A percentile compares a stretch with the other conserved stretches of the same genome.
Conservation (phyloP, 352 stramenopile genomes). For the Peronosclerospora sorghi region DNA sequence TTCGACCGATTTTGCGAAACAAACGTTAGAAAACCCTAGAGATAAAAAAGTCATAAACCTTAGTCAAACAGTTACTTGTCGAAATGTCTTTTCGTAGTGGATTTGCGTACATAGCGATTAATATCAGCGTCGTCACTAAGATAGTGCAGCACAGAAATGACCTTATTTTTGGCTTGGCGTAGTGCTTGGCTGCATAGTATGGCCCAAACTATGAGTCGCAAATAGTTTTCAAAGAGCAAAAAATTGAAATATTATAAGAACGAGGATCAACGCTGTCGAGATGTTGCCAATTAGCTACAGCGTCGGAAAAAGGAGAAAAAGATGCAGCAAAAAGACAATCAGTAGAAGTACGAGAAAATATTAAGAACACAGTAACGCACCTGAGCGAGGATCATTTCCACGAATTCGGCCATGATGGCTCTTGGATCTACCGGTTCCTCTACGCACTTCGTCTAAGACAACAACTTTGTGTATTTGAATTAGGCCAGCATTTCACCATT, state of each 20-base stretch:
- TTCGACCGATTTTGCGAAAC: constrained; percentile 70
- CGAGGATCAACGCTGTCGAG: constrained; percentile 73
- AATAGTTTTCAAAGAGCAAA: constrained; percentile 83
- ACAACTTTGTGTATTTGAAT: too few species aligned
- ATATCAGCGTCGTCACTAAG: constrained; percentile 76
- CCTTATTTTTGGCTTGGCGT: constrained; percentile 78
- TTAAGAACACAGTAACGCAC: constrained; percentile 16
- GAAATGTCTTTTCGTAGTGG: not conserved
- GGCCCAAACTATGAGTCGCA: constrained; percentile 79
- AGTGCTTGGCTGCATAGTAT: constrained; percentile 81
- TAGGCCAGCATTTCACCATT: too few species aligned
- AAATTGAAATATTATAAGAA: constrained; percentile 87
- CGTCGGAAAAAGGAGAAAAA: not conserved
- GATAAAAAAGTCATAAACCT: not conserved
- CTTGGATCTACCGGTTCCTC: too few species aligned
- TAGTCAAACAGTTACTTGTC: not conserved
- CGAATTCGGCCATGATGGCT: constrained; percentile 61
- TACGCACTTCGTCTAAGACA: too few species aligned
- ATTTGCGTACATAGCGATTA: constrained; percentile 36
- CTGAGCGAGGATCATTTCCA: constrained; percentile 78
- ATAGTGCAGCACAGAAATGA: constrained; percentile 70
- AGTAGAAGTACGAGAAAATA: not conserved
- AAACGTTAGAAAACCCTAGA: constrained; percentile 64
- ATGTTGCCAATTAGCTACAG: constrained; percentile 80
- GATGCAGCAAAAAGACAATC: not conserved